phyloP scores from a whole-genome alignment of 1,284 basidiomycete species.

The Trichosporon ovoides region DNA sequence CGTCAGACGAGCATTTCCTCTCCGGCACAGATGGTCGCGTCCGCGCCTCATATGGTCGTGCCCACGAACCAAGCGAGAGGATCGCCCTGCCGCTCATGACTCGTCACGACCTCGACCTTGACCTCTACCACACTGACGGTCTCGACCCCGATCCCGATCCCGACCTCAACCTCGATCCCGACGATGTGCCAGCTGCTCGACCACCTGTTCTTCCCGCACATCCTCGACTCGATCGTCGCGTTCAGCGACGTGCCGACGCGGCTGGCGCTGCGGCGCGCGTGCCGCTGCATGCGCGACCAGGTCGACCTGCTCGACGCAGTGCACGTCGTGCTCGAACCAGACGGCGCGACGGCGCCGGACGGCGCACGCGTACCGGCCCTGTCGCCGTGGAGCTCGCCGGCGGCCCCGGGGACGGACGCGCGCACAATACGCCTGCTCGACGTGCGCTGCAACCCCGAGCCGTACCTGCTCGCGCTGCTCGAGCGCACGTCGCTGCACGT shows the following conservation, averaged over 20 bases:
- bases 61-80: too few relatives aligned
- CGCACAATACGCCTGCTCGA: background rate
- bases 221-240: background rate
- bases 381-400: background rate
- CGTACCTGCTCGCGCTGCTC: background rate
- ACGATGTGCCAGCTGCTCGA: background rate
- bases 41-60: too few relatives aligned
- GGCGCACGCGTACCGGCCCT: background rate
- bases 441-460: background rate
- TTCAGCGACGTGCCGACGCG: background rate
- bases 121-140: too few relatives aligned
- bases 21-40: too few relatives aligned
- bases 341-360: background rate
- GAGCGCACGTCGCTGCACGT: background rate
- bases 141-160: too few relatives aligned
- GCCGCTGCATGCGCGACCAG: background rate
- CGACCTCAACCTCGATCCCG: too few relatives aligned
- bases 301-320: background rate
- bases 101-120: too few relatives aligned
- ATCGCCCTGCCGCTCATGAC: too few relatives aligned
- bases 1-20: too few relatives aligned
- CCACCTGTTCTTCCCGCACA: background rate
- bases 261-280: background rate
- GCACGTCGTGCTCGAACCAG: background rate
- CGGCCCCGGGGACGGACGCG: background rate